A percentile compares a stretch with the other conserved stretches of the same genome.
Evolutionary conservation across 768 basidiomycete species (phyloP).

Genomic region (Phaeotremella skinneri): DNA sequence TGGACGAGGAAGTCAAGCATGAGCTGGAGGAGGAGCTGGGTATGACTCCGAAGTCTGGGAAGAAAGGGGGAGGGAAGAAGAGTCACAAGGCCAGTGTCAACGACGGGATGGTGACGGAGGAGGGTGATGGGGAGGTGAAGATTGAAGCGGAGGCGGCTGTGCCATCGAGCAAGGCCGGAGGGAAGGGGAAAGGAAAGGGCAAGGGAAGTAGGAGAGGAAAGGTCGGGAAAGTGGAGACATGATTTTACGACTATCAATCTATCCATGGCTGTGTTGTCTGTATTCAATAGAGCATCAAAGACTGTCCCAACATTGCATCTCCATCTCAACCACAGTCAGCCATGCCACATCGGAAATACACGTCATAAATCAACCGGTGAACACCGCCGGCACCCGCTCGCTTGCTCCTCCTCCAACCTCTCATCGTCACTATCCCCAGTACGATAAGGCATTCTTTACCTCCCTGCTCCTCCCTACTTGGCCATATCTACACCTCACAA

Average conservation of each 20-base stretch:
- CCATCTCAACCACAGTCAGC: too few species aligned
- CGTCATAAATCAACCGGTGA: too few species aligned
- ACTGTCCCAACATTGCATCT: too few species aligned
- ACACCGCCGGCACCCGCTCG: too few species aligned
- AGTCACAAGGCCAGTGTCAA: neutral
- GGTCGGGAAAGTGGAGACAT: neutral
- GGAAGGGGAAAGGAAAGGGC: slow-evolving; percentile 10
- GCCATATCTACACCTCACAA: too few species aligned
- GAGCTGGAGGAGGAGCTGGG: slow-evolving; percentile 1
- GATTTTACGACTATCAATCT: neutral
- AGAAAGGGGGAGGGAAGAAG: neutral
- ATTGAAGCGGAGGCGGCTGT: neutral
- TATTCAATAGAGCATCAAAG: too few species aligned
- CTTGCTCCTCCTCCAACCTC: too few species aligned
- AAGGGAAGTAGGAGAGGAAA: slow-evolving; percentile 1
- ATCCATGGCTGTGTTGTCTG: too few species aligned
- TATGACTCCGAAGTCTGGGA: neutral
- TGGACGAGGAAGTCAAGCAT: slow-evolving; percentile 6
- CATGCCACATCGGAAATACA: too few species aligned
- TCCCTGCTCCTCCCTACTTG: too few species aligned
- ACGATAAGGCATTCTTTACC: too few species aligned
- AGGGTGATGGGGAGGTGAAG: slow-evolving; percentile 2
- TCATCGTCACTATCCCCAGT: too few species aligned
- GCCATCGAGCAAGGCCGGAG: neutral
- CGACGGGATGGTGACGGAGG: neutral